Evolutionary conservation across 2,329 filamentous ascomycete genomes (phyloP), one percentile per base, ranked within the genome.

Genomic region (Penicillium janthinellum): DNA sequence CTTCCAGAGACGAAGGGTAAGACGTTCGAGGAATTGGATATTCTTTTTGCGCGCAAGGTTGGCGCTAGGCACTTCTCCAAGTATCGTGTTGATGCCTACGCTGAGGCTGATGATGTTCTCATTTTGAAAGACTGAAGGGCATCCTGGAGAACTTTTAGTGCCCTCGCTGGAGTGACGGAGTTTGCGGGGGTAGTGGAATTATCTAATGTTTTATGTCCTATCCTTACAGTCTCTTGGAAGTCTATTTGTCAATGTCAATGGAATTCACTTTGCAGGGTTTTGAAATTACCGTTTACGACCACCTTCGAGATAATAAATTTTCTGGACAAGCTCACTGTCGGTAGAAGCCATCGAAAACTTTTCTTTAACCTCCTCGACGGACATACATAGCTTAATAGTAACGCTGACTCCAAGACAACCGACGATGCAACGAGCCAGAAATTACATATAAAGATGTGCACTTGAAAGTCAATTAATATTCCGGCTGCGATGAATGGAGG

Each of bases 1-100:
- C 28, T 63, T 8, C 58, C 58, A 2, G 61, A 45, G 38, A 63
- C 15, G 14, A 57, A 44, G 35, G 44, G 39, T 14, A 44, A 25
- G 38, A 57, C 55, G 7, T 57, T 57, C 28, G 47, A 57, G 37
- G 55, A 57, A 37, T 37, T 57, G 37, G 55, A 57, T 50, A 57
- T 57, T 28, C 25, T 57, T 8, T 57, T 57, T 42, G 22, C 35
- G 2, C 34, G 42, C 22, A 14, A 50, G 39, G 11, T 25, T 35
- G 17, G 42, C 14, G 25, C 45, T 11, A n/a, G 45, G 17, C 15
- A 49, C 25, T 49, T 49, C 28, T 34, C 45, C 17, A 49, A 49
- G 45, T 49, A 49, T 49, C 25, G 28, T 17, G 45, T 49, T 49
- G 45, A 49, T 35, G 45, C 45, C 5, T 49, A 49, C 45, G 28